Conservation (phyloP, 345 rosid genomes). For the Corchorus capsularis region DNA sequence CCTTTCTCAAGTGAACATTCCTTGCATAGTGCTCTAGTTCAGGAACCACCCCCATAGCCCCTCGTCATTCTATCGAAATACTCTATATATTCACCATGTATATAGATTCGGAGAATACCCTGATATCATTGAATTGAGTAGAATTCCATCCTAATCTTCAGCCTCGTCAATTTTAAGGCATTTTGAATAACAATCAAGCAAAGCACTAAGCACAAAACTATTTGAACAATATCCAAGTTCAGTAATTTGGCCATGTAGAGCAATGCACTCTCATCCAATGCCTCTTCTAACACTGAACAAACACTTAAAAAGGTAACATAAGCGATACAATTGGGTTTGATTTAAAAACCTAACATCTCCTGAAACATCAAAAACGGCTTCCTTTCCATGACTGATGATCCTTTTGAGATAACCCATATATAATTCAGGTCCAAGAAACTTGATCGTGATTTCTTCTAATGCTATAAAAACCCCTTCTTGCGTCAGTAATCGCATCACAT, state of each 20-base stretch:
- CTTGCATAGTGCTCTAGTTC: constrained; percentile 28
- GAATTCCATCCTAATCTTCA: constrained; percentile 4
- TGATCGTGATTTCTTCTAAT: too few relatives aligned
- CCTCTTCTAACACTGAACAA: neutral
- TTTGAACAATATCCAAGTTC: constrained; percentile 9
- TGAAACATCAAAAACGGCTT: constrained; percentile 25
- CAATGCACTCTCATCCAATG: constrained; percentile 4
- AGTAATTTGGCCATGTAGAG: constrained; percentile 12
- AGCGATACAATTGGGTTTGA: constrained; percentile 19
- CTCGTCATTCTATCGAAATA: constrained; percentile 21
- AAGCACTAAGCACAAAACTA: constrained; percentile 17
- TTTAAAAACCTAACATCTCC: constrained; percentile 18
- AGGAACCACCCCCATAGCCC: constrained; percentile 25
- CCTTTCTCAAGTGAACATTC: constrained; percentile 28
- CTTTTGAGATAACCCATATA: too few relatives aligned
- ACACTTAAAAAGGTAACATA: constrained; percentile 12
- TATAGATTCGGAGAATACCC: constrained; percentile 20
- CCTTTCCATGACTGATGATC: too few relatives aligned
- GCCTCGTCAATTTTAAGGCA: constrained; percentile 15
- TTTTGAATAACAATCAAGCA: constrained; percentile 22
- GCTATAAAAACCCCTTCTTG: too few relatives aligned
- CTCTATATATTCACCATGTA: too few relatives aligned
- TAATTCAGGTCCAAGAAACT: too few relatives aligned
- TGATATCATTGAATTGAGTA: constrained; percentile 25
- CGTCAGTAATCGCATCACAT: too few relatives aligned